Evolutionary conservation across 768 basidiomycete species (phyloP).

Genomic region (Leccinum boreale): DNA sequence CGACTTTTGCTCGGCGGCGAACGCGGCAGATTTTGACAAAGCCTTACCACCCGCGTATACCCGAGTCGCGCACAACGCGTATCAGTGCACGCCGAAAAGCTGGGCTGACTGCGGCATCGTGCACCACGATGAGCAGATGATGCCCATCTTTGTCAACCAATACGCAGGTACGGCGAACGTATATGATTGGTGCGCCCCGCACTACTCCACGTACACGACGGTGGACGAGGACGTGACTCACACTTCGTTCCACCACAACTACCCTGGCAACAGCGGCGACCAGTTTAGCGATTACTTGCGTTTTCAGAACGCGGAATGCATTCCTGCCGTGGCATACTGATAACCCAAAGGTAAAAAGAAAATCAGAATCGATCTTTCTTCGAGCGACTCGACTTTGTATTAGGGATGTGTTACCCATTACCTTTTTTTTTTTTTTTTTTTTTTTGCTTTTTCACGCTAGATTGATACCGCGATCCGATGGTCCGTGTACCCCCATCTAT

Average conservation of each 20-base stretch:
- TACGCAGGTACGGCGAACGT: constrained; percentile 11
- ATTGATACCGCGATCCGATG: not conserved
- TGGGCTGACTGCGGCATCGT: constrained; percentile 24
- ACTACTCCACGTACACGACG: constrained; percentile 12
- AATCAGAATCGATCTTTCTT: not conserved
- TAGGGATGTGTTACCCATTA: not conserved
- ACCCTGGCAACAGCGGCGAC: not conserved
- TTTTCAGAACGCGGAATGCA: constrained; percentile 11
- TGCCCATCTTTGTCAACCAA: constrained; percentile 31
- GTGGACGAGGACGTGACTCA: not conserved
- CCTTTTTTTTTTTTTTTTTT: not conserved
- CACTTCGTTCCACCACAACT: constrained; percentile 9
- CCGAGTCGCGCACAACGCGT: constrained; percentile 17
- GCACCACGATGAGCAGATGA: constrained; percentile 9
- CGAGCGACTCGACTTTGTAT: not conserved
- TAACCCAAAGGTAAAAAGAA: not conserved
- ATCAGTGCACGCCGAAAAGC: constrained; percentile 22
- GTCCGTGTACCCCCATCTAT: not conserved
- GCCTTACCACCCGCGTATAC: constrained; percentile 9
- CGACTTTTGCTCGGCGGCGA: constrained; percentile 10
- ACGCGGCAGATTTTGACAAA: constrained; percentile 8
- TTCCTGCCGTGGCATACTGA: constrained; percentile 22
- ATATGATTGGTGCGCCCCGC: constrained; percentile 27
- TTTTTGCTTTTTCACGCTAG: not conserved
- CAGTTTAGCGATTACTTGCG: constrained; percentile 19